phyloP scores from a whole-genome alignment of 805 yeast genomes.

The Metschnikowia noctiluminum region DNA sequence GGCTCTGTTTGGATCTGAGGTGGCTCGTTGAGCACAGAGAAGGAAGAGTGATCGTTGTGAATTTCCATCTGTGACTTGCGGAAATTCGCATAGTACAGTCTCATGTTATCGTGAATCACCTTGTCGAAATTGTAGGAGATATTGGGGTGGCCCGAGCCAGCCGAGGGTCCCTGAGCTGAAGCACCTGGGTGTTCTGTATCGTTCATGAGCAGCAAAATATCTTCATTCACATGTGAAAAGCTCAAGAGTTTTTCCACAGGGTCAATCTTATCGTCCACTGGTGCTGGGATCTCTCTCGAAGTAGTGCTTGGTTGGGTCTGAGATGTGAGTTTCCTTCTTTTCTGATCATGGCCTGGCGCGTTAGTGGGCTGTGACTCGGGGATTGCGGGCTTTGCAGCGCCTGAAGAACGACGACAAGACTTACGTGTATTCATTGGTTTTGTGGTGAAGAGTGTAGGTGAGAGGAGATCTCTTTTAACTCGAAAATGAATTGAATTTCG shows the following conservation, averaged over 20 bases:
- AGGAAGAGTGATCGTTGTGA: constrained; percentile 33
- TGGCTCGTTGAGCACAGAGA: constrained; percentile 25
- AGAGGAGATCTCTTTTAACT: background rate
- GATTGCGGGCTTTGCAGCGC: constrained; percentile 20
- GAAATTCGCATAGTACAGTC: constrained; percentile 28
- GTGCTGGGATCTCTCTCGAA: constrained; percentile 5
- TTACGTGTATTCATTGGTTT: constrained; percentile 26
- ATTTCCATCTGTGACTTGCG: constrained; percentile 30
- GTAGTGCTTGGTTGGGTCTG: background rate
- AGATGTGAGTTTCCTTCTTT: constrained; percentile 2
- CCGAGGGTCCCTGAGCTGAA: background rate
- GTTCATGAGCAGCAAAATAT: constrained; percentile 29
- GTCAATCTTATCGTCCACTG: constrained; percentile 33
- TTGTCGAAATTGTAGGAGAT: constrained; percentile 33
- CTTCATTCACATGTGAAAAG: constrained; percentile 30
- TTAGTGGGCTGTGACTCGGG: constrained; percentile 7
- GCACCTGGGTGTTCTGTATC: constrained; percentile 8
- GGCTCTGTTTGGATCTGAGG: background rate
- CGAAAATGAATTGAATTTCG: too few relatives aligned
- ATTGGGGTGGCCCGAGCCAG: constrained; percentile 7
- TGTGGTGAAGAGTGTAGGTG: background rate
- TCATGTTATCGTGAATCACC: constrained; percentile 37
- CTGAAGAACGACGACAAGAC: constrained; percentile 29
- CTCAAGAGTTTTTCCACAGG: constrained; percentile 42
- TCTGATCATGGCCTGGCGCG: constrained; percentile 6